Base-by-base conservation (phyloP, 257 asterid species). In the Nicotiana paniculata region DNA sequence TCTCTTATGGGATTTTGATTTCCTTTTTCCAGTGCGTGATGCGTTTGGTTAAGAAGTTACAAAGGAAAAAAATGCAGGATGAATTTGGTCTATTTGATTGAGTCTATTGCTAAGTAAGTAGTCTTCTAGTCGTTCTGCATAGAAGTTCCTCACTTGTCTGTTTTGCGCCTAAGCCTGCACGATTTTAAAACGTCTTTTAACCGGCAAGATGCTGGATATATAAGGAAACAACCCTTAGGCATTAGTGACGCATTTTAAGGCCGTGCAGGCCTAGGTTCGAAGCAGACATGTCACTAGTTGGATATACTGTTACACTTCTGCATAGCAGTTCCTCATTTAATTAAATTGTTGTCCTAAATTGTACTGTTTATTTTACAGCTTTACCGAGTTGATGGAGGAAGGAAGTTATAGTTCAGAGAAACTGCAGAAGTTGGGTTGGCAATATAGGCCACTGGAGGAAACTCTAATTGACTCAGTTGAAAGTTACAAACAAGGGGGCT, bases 341-440 rank as follows among this genome's bases (percentile, higher is more conserved):
- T 46, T 35, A 64, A 79, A 24, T 26, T 61, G 57, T 5, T 61
- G 35, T 33, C 21, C 55, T 79, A 1, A 55, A 33, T 43, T 79
- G 75, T 63, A 32, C 5, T 30, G 9, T 57, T 15, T 28, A n/a
- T 4, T 33, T 75, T 85, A 85, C 91, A 93, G 97, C 81, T 90
- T 91, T 80, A 85, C 83, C 21, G 92, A 88, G 51, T 90, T 77
- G 37, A 80, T 21, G 12, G 86, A 82, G 1, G 57, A 3, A 33
- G 32, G 15, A 9, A 64, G 68, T 24, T 5, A 78, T 48, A 90
- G 90, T 82, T 89, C 93, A 17, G 91, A 88, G 64, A 93, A 90
- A 76, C 82, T 95, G 90, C 89, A 89, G 77, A 89, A 83, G 81
- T 86, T 93, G 81, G 97, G 98, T 2, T 93, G 94, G 97, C 89